These are phyloP conservation scores for Moniliella sp. DNA, from an alignment of 1,284 basidiomycete genomes.

Conservation along the genomic window DNA sequence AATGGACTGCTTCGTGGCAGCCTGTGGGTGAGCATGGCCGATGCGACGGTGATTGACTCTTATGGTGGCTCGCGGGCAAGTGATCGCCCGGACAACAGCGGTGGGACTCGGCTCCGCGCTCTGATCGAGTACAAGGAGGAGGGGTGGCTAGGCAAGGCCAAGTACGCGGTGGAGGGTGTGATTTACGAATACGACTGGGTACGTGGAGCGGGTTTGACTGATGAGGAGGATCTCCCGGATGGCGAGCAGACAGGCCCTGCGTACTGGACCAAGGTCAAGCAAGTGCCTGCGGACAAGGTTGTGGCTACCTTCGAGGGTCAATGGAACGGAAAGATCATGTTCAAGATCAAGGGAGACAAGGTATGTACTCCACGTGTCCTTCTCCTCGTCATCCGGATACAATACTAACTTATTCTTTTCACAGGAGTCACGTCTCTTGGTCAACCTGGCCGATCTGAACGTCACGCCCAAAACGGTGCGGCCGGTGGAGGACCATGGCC, in stretches of 20 bases:
- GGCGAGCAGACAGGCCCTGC: too few relatives aligned
- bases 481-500: slow-evolving; percentile 1
- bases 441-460: neutral
- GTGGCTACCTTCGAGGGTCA: slow-evolving; percentile 67
- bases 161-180: slow-evolving; percentile 65
- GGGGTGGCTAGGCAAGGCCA: slow-evolving; percentile 72
- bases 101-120: slow-evolving; percentile 45
- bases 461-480: neutral
- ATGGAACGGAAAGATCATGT: slow-evolving; percentile 64
- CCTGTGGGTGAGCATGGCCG: slow-evolving; percentile 64
- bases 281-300: slow-evolving; percentile 60
- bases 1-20: slow-evolving; percentile 68
- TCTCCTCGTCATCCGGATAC: neutral
- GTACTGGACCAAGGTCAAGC: slow-evolving; percentile 76
- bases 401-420: neutral
- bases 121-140: slow-evolving; percentile 84
- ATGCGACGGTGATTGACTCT: slow-evolving; percentile 56
- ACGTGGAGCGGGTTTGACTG: too few relatives aligned
- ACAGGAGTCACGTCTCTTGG: neutral
- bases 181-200: slow-evolving; percentile 56
- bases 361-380: slow-evolving; percentile 36
- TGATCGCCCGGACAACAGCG: slow-evolving; percentile 33
- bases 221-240: too few relatives aligned
- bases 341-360: slow-evolving; percentile 49
- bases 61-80: slow-evolving; percentile 58